These are phyloP conservation scores for Starmerella roubikii DNA, from an alignment of 805 yeast species.

Conservation along the genomic window DNA sequence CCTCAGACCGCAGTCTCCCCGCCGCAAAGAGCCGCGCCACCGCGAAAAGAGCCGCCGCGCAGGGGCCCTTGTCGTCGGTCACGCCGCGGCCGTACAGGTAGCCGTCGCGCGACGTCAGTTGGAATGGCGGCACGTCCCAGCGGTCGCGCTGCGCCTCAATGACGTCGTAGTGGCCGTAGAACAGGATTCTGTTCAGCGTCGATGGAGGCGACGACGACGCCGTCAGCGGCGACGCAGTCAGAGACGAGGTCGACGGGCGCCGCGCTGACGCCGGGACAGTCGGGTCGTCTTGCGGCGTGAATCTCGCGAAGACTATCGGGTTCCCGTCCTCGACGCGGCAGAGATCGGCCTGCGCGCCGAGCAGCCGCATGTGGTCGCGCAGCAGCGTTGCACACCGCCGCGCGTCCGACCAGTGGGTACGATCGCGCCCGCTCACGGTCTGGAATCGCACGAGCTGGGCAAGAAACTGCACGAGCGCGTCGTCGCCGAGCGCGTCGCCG, in stretches of 20 bases:
- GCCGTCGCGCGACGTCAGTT: slow-evolving; percentile 64
- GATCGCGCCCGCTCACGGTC: slow-evolving; percentile 66
- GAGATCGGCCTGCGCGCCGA: slow-evolving; percentile 54
- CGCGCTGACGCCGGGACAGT: not conserved
- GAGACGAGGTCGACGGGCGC: not conserved
- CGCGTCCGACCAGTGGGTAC: slow-evolving; percentile 58
- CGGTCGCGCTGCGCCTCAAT: slow-evolving; percentile 51
- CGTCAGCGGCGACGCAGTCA: not conserved
- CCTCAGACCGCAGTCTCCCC: slow-evolving; percentile 48
- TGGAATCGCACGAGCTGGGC: slow-evolving; percentile 49
- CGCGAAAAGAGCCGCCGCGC: slow-evolving; percentile 72
- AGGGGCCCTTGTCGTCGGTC: slow-evolving; percentile 90
- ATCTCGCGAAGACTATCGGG: slow-evolving; percentile 71
- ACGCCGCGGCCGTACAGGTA: slow-evolving; percentile 85
- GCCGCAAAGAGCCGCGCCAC: slow-evolving; percentile 55
- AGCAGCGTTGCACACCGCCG: slow-evolving; percentile 75
- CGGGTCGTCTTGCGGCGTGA: slow-evolving; percentile 29
- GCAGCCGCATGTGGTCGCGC: slow-evolving; percentile 42
- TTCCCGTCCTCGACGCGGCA: slow-evolving; percentile 67
- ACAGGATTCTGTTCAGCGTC: slow-evolving; percentile 38
- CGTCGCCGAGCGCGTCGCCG: slow-evolving; percentile 34
- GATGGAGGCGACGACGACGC: not conserved
- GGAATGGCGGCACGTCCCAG: slow-evolving; percentile 75
- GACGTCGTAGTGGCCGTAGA: slow-evolving; percentile 96
- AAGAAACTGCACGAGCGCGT: slow-evolving; percentile 50